Conservation (phyloP, 2,329 filamentous ascomycete species). For the Cladosporium austrohemisphaericum region DNA sequence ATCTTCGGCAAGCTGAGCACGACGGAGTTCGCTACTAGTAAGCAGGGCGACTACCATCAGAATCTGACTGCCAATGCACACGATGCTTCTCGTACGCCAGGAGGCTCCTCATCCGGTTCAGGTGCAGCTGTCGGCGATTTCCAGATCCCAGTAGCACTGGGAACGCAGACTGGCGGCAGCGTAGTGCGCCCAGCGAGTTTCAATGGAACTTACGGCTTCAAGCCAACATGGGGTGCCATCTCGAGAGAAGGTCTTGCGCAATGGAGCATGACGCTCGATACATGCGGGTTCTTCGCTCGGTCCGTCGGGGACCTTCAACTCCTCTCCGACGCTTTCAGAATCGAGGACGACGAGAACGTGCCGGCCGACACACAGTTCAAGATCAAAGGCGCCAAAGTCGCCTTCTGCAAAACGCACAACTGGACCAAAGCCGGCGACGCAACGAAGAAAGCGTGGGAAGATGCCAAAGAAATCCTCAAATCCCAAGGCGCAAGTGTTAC, state of each 20-base stretch:
- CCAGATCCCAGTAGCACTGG: slow-evolving; percentile 58
- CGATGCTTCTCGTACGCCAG: slow-evolving; percentile 53
- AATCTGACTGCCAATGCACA: slow-evolving; percentile 55
- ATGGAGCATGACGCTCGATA: slow-evolving; percentile 59
- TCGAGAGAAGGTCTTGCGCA: slow-evolving; percentile 59
- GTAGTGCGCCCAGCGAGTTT: slow-evolving; percentile 62
- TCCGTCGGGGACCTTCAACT: slow-evolving; percentile 57
- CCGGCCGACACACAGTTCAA: background rate
- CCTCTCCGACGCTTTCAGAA: slow-evolving; percentile 51
- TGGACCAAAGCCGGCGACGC: slow-evolving; percentile 45
- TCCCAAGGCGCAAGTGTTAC: slow-evolving; percentile 53
- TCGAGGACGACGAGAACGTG: slow-evolving; percentile 49
- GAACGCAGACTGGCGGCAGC: slow-evolving; percentile 64
- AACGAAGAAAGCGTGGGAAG: slow-evolving; percentile 34
- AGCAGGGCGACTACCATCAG: slow-evolving; percentile 41
- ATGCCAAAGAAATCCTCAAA: slow-evolving; percentile 33
- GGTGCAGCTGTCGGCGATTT: slow-evolving; percentile 63
- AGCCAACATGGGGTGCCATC: slow-evolving; percentile 63
- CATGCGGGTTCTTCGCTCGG: slow-evolving; percentile 58
- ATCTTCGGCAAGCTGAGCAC: slow-evolving; percentile 59
- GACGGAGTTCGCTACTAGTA: slow-evolving; percentile 61
- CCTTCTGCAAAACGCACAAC: slow-evolving; percentile 51
- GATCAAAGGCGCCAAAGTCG: slow-evolving; percentile 53
- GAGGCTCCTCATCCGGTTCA: slow-evolving; percentile 65
- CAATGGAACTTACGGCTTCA: slow-evolving; percentile 62